These are phyloP conservation scores for Arthrobotrys sphaeroides DNA, from an alignment of 2,329 filamentous ascomycete genomes.

Conservation along the genomic window DNA sequence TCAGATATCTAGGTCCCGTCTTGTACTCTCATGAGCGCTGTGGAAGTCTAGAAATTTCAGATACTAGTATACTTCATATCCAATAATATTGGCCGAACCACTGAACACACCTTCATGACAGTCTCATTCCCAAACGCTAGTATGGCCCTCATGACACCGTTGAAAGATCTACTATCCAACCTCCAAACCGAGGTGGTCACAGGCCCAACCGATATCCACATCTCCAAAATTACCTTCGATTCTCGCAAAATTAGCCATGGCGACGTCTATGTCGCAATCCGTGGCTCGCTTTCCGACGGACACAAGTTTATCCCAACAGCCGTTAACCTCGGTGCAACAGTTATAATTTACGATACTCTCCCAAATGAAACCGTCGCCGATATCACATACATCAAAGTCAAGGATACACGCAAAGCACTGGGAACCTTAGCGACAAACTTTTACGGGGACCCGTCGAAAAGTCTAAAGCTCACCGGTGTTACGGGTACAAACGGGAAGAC, in stretches of 20 bases:
- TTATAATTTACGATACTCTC: neutral
- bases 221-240: neutral
- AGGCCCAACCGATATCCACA: neutral
- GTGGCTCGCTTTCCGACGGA: neutral
- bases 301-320: neutral
- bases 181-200: neutral
- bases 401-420: neutral
- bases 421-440: neutral
- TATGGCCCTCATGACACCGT: neutral
- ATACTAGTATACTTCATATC: no score
- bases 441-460: neutral
- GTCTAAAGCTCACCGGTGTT: neutral
- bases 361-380: neutral
- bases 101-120: no score
- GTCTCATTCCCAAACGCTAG: no score
- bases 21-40: no score
- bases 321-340: neutral
- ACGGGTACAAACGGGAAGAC: conserved; percentile 11
- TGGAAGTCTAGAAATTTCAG: no score
- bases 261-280: conserved; percentile 1
- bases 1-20: no score
- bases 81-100: no score
- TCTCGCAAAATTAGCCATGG: neutral
- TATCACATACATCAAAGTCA: neutral
- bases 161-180: neutral